These are phyloP conservation scores for Actinomortierella ambigua DNA, from an alignment of 371 early-diverging fungal genomes.

Conservation along the genomic window DNA sequence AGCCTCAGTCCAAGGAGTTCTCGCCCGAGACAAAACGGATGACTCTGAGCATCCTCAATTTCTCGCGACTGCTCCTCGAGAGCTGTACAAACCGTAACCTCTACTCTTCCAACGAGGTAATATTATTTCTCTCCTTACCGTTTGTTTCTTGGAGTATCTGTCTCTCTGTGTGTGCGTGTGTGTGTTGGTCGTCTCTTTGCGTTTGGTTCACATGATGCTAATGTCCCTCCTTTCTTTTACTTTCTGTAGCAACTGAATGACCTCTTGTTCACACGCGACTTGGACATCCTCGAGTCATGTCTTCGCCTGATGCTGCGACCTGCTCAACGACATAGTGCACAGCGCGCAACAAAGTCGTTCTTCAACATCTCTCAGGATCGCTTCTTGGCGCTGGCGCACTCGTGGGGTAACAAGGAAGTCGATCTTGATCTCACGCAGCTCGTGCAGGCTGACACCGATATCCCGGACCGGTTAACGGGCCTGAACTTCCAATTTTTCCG, in stretches of 20 bases:
- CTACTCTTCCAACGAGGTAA: slow-evolving; percentile 92
- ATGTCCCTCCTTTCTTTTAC: neutral
- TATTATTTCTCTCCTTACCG: neutral
- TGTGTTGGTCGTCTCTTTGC: slow-evolving; percentile 2
- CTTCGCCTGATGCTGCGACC: slow-evolving; percentile 79
- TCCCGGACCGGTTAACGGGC: slow-evolving; percentile 57
- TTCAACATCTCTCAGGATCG: slow-evolving; percentile 69
- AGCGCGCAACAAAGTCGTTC: slow-evolving; percentile 67
- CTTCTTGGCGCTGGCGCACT: slow-evolving; percentile 64
- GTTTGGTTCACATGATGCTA: neutral
- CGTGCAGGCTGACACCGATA: slow-evolving; percentile 46
- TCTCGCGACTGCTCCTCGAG: slow-evolving; percentile 86
- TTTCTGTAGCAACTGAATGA: slow-evolving; percentile 67
- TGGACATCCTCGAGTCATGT: slow-evolving; percentile 74
- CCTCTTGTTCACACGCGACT: slow-evolving; percentile 72
- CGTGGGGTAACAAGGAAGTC: slow-evolving; percentile 57
- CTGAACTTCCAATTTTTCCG: slow-evolving; percentile 72
- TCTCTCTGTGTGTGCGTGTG: slow-evolving; percentile 8
- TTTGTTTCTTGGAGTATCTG: slow-evolving; percentile 1
- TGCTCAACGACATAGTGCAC: slow-evolving; percentile 82
- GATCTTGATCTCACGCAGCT: slow-evolving; percentile 52
- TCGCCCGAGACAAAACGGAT: slow-evolving; percentile 55
- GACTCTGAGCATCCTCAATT: slow-evolving; percentile 72
- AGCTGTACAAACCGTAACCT: slow-evolving; percentile 94
- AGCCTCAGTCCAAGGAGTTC: slow-evolving; percentile 66